Conservation (phyloP, 1,284 basidiomycete genomes). For the Pterula multifida region DNA sequence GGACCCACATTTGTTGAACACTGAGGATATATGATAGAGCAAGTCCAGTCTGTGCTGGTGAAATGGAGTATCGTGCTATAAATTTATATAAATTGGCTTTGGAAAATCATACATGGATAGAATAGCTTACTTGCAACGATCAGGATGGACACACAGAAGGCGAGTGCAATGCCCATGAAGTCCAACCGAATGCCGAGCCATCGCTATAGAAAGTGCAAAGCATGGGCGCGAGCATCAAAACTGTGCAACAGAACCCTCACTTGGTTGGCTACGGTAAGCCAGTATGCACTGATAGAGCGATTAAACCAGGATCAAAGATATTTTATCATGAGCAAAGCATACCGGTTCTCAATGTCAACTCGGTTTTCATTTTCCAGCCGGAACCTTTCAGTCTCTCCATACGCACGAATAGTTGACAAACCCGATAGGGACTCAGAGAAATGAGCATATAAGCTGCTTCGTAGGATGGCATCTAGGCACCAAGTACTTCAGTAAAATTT, state of each 20-base stretch:
- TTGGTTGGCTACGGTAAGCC: slow-evolving; percentile 74
- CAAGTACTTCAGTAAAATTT: slow-evolving; percentile 3
- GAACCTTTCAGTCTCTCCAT: slow-evolving; percentile 65
- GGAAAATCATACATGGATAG: not conserved
- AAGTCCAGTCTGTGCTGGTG: slow-evolving; percentile 68
- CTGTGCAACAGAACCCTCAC: slow-evolving; percentile 20
- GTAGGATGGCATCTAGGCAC: slow-evolving; percentile 42
- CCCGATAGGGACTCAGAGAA: slow-evolving; percentile 85
- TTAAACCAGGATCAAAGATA: not conserved
- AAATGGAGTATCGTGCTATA: slow-evolving; percentile 71
- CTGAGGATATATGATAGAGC: slow-evolving; percentile 69
- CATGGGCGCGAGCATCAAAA: slow-evolving; percentile 1
- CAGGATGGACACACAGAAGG: slow-evolving; percentile 27
- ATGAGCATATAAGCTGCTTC: slow-evolving; percentile 70
- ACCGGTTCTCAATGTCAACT: slow-evolving; percentile 83
- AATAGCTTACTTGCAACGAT: not conserved
- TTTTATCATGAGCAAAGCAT: slow-evolving; percentile 10
- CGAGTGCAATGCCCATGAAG: slow-evolving; percentile 68
- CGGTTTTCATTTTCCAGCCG: slow-evolving; percentile 59
- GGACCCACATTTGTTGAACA: slow-evolving; percentile 46
- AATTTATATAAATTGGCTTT: slow-evolving; percentile 16
- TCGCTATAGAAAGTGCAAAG: slow-evolving; percentile 31
- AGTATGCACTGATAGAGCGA: slow-evolving; percentile 33
- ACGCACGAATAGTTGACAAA: slow-evolving; percentile 80
- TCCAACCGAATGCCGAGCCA: slow-evolving; percentile 88